Conservation (phyloP, 1,284 basidiomycete genomes). For the Rhodotorula sp. region DNA sequence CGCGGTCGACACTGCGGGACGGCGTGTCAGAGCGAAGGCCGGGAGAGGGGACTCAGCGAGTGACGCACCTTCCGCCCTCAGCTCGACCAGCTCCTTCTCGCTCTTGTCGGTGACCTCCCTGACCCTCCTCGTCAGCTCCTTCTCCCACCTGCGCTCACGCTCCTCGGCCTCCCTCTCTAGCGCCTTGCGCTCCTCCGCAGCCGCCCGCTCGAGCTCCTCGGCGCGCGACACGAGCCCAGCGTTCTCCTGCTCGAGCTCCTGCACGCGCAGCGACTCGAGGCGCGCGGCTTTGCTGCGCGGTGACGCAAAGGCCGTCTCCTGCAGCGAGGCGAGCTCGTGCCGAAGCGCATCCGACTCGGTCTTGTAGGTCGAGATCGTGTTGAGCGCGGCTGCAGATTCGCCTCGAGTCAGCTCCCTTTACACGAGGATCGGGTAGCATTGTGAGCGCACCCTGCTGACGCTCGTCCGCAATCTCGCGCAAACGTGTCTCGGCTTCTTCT, state of each 20-base stretch:
- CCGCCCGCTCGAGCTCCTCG: constrained; percentile 13
- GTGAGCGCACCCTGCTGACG: constrained; percentile 23
- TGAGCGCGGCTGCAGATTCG: neutral
- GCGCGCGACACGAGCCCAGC: constrained; percentile 1
- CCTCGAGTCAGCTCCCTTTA: neutral
- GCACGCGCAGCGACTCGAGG: constrained; percentile 9
- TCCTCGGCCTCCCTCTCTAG: neutral
- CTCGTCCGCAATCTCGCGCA: constrained; percentile 34
- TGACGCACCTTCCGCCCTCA: constrained; percentile 19
- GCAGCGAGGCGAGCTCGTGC: constrained; percentile 21
- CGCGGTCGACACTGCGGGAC: constrained; percentile 8
- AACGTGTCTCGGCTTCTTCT: constrained; percentile 26
- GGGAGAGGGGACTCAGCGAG: neutral
- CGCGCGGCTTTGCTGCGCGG: constrained; percentile 23
- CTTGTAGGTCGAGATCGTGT: constrained; percentile 37
- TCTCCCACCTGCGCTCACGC: constrained; percentile 1
- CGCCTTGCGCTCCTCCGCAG: neutral
- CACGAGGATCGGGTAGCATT: neutral
- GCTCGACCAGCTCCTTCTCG: constrained; percentile 10
- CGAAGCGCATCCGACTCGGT: constrained; percentile 30
- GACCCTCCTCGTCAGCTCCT: constrained; percentile 5
- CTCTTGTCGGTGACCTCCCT: constrained; percentile 12
- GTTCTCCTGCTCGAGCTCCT: constrained; percentile 23
- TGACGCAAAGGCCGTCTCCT: constrained; percentile 19
- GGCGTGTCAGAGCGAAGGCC: neutral